Conservation (phyloP, 352 stramenopile genomes). For the Phytophthora cactorum region DNA sequence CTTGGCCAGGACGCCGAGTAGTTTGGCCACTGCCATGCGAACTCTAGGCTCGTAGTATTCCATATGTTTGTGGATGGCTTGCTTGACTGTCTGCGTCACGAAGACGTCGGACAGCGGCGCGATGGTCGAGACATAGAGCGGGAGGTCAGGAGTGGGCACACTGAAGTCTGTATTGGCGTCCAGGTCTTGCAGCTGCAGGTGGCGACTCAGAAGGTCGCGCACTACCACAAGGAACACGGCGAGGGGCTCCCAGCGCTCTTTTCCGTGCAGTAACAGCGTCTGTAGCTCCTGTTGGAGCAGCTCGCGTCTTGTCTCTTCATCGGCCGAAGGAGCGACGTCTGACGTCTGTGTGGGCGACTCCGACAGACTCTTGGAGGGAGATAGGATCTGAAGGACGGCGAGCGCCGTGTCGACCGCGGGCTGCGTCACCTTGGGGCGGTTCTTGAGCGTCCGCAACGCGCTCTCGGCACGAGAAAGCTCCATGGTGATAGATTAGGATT, state of each 20-base stretch:
- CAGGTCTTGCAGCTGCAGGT: conserved; percentile 34
- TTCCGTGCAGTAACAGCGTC: conserved; percentile 58
- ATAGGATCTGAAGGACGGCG: conserved; percentile 46
- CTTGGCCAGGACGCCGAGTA: conserved; percentile 72
- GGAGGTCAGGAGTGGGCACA: conserved; percentile 13
- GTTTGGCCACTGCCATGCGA: conserved; percentile 72
- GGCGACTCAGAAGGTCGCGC: conserved; percentile 50
- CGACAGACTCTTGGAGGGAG: background rate
- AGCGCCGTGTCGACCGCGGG: conserved; percentile 46
- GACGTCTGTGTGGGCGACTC: conserved; percentile 12
- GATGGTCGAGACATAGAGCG: conserved; percentile 25
- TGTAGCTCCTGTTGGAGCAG: conserved; percentile 56
- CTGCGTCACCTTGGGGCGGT: conserved; percentile 63
- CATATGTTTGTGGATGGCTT: conserved; percentile 58
- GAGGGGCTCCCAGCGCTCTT: conserved; percentile 79
- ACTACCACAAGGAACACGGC: conserved; percentile 70
- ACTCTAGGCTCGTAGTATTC: conserved; percentile 90
- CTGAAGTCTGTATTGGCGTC: conserved; percentile 45
- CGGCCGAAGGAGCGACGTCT: background rate
- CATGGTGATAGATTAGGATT: conserved; percentile 43
- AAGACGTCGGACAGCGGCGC: conserved; percentile 53
- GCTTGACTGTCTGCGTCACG: conserved; percentile 48
- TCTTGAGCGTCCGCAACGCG: conserved; percentile 76
- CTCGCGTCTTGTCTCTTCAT: conserved; percentile 33
- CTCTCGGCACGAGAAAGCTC: conserved; percentile 72